Percentiles rank a stretch among this genome's conserved stretches.
Conservation (phyloP, 176 grass and related monocot genomes). For the Avena atlantica region DNA sequence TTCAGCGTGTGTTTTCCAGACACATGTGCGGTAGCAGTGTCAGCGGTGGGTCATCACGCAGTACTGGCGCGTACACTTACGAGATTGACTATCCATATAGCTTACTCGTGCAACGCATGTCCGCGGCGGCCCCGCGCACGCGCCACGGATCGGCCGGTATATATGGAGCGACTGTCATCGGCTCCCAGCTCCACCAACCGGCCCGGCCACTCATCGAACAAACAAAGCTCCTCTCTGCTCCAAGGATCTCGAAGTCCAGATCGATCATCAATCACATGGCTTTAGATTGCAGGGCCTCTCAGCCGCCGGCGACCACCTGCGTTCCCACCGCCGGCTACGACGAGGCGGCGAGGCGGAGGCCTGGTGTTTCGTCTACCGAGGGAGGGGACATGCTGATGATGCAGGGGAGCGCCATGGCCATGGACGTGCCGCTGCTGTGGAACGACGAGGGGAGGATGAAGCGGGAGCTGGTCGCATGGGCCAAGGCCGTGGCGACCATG, state of each 20-base stretch:
- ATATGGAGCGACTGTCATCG: background rate
- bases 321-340: too few relatives aligned
- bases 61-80: background rate
- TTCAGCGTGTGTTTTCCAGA: background rate
- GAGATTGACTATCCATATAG: background rate
- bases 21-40: background rate
- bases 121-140: background rate
- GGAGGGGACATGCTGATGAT: background rate
- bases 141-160: background rate
- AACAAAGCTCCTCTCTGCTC: background rate
- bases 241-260: background rate
- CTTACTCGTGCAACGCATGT: background rate
- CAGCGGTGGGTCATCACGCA: background rate
- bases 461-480: conserved; percentile 70
- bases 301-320: background rate
- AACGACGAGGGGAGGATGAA: conserved; percentile 71
- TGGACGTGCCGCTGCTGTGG: conserved; percentile 37
- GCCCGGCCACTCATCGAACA: background rate
- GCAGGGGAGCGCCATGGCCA: background rate
- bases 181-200: background rate
- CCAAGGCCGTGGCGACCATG: conserved; percentile 77
- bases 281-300: conserved; percentile 8
- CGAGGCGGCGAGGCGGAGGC: background rate
- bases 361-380: background rate
- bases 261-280: conserved; percentile 25